These are phyloP conservation scores for Nasturtium officinale DNA, from an alignment of 345 rosid species.

Conservation along the genomic window DNA sequence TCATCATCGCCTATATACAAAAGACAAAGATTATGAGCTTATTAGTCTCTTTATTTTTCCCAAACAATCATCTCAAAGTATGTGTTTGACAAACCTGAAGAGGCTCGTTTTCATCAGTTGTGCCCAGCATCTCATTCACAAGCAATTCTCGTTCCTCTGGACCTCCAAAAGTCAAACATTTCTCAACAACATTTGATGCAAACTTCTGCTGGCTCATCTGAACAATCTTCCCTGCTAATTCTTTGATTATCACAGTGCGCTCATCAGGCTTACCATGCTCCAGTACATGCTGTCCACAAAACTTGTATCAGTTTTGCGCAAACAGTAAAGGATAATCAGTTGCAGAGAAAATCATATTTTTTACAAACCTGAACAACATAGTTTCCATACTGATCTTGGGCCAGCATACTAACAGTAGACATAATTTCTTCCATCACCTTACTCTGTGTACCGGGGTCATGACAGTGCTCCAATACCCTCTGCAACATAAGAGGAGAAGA, in stretches of 20 bases:
- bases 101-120: conserved; percentile 97
- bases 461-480: conserved; percentile 95
- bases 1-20: conserved; percentile 82
- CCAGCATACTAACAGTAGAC: conserved; percentile 81
- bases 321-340: background rate
- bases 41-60: background rate
- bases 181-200: conserved; percentile 97
- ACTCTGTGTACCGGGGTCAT: conserved; percentile 68
- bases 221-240: conserved; percentile 82
- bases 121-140: conserved; percentile 95
- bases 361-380: conserved; percentile 93
- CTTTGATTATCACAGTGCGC: conserved; percentile 73
- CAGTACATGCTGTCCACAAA: conserved; percentile 73
- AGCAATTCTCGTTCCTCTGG: conserved; percentile 69
- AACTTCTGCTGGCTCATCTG: conserved; percentile 99
- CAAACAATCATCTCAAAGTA: background rate
- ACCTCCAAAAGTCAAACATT: conserved; percentile 83
- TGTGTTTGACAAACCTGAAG: conserved; percentile 73
- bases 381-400: conserved; percentile 97
- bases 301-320: background rate
- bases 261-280: conserved; percentile 94
- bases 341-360: background rate
- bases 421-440: conserved; percentile 88
- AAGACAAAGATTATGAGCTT: conserved; percentile 18
- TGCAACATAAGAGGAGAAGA: conserved; percentile 37